Base-by-base conservation (phyloP, 257 asterid species). In the Nicotiana knightiana region DNA sequence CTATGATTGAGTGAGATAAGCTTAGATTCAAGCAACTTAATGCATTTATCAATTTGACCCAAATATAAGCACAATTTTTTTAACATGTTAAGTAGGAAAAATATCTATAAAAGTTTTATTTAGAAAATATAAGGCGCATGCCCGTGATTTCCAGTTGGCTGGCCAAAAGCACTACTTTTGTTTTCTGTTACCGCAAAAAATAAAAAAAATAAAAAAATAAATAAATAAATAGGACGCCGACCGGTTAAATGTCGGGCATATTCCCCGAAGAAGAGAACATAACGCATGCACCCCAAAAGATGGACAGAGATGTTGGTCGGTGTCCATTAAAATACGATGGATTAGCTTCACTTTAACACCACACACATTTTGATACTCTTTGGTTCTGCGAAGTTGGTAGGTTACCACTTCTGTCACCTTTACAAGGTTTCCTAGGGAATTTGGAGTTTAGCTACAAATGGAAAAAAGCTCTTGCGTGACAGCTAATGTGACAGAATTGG, bases 371-470 rank as follows among this genome's bases (percentile, higher is more conserved):
- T 28, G 37, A 82, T 28, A 26, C 80, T 46, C 26, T 12, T 24
- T n/a, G 10, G 11, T 58, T 46, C 5, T 43, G 48, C n/a, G 43
- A 28, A 83, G 70, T 81, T 30, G 84, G 82, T 84, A 46, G 81
- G 68, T 80, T 81, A 70, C 90, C 87, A 76, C 87, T 85, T 87
- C 81, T 85, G 89, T 82, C 88, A 33, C 86, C 83, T 84, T 82
- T 82, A 83, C 81, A 62, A 87, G 87, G 87, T 77, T 87, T 48
- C 83, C 82, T 84, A 83, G 39, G 82, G 37, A 6, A 26, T 66
- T 86, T 83, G 88, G 88, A 86, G 70, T 83, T 85, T 86, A 86
- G 85, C 92, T 62, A 58, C 79, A 87, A 71, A 86, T 15, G 88
- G 90, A 87, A 89, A 85, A 21, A 59, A 77, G 76, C 67, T 54